These are phyloP conservation scores for Ascochyta clinopodiicola DNA, from an alignment of 2,329 filamentous ascomycete genomes.

Conservation along the genomic window DNA sequence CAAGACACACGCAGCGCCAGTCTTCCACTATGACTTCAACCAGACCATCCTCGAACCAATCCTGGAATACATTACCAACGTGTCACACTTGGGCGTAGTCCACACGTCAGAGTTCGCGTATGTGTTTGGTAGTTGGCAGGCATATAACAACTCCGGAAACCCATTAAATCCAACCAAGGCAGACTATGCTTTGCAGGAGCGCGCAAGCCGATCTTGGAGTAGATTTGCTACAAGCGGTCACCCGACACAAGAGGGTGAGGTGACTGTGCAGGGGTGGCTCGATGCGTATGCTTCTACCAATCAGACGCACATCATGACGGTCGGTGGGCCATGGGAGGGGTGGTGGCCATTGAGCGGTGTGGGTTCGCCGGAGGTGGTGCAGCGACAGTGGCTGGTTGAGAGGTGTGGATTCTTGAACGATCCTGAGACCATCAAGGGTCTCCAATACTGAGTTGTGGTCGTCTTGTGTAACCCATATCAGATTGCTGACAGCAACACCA, in stretches of 20 bases:
- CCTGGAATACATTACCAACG: constrained; percentile 42
- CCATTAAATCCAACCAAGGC: constrained; percentile 40
- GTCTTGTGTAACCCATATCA: not conserved
- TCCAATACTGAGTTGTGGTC: constrained; percentile 32
- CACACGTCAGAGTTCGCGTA: constrained; percentile 64
- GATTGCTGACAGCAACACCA: not conserved
- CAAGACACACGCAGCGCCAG: constrained; percentile 43
- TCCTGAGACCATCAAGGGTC: constrained; percentile 52
- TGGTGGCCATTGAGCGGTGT: constrained; percentile 50
- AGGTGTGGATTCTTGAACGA: constrained; percentile 58
- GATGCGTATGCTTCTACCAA: constrained; percentile 9
- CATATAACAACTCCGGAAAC: constrained; percentile 52
- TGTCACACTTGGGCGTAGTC: constrained; percentile 54
- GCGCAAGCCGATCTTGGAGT: constrained; percentile 57
- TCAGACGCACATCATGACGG: constrained; percentile 35
- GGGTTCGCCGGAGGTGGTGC: constrained; percentile 35
- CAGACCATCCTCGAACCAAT: constrained; percentile 60
- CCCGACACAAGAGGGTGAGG: constrained; percentile 13
- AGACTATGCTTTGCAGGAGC: constrained; percentile 52
- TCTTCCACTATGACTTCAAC: constrained; percentile 62
- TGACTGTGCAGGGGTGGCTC: constrained; percentile 22
- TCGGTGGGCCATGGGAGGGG: constrained; percentile 55
- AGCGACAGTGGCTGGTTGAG: constrained; percentile 53
- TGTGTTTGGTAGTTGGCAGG: constrained; percentile 52
- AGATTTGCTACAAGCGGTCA: constrained; percentile 51